Evolutionary conservation across 441 rosid genomes (phyloP).

Genomic region (Gossypium davidsonii): DNA sequence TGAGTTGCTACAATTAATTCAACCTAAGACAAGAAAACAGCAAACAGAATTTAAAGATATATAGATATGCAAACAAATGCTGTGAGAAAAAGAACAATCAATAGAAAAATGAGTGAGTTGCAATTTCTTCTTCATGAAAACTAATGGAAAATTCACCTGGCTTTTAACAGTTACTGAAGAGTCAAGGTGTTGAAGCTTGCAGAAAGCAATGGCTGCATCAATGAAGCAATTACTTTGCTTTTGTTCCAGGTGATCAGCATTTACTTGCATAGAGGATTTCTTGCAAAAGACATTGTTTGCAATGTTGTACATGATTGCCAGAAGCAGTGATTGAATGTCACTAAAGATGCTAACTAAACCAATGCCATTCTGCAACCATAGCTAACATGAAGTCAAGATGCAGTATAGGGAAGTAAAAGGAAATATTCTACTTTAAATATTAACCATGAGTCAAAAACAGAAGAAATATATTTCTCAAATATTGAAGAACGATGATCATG

Average conservation of each 20-base stretch:
- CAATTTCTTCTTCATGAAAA: not conserved
- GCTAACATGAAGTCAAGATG: conserved; percentile 8
- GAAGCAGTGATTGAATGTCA: conserved; percentile 69
- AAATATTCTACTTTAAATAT: not conserved
- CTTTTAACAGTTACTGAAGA: conserved; percentile 52
- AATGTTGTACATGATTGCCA: conserved; percentile 73
- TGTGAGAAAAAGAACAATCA: conserved; percentile 10
- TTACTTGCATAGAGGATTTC: conserved; percentile 42
- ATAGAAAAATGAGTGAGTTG: not conserved
- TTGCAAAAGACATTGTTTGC: conserved; percentile 57
- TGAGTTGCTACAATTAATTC: conserved; percentile 85
- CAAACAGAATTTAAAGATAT: conserved; percentile 1
- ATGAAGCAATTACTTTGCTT: conserved; percentile 66
- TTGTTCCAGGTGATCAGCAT: conserved; percentile 57
- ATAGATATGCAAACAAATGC: not conserved
- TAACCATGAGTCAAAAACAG: conserved; percentile 4
- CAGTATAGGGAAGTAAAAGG: not conserved
- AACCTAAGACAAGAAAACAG: conserved; percentile 43
- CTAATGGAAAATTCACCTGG: conserved; percentile 49
- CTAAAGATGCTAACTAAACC: conserved; percentile 41
- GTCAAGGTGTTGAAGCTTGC: conserved; percentile 92
- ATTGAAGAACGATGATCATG: not conserved
- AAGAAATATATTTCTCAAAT: not conserved
- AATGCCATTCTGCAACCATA: conserved; percentile 51
- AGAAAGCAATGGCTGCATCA: conserved; percentile 79